Conservation (phyloP, 2,329 filamentous ascomycete genomes). For the Aspergillus ustus region DNA sequence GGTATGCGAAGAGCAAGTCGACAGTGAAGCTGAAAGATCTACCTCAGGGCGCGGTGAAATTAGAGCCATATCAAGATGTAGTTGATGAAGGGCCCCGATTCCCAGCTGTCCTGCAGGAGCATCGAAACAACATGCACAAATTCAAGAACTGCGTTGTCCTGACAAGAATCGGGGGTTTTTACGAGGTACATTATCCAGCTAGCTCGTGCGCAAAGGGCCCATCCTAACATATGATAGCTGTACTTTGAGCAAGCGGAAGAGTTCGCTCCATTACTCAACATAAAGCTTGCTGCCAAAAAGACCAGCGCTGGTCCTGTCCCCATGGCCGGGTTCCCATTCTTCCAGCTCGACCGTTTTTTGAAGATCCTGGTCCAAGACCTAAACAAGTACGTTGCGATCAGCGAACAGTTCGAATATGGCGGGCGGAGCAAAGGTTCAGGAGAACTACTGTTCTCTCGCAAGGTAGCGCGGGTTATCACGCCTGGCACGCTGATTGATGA, state of each 20-base stretch:
- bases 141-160: conserved; percentile 90
- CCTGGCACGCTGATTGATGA: conserved; percentile 96
- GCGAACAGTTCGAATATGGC: conserved; percentile 85
- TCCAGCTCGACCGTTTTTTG: conserved; percentile 88
- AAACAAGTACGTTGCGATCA: conserved; percentile 88
- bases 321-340: conserved; percentile 95
- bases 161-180: conserved; percentile 93
- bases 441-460: conserved; percentile 81
- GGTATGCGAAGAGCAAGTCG: conserved; percentile 42
- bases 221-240: conserved; percentile 52
- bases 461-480: conserved; percentile 85
- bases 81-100: conserved; percentile 64
- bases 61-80: conserved; percentile 47
- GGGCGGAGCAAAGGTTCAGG: conserved; percentile 71
- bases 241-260: conserved; percentile 97
- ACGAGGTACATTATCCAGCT: conserved; percentile 62
- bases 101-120: conserved; percentile 87
- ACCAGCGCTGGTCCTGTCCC: conserved; percentile 78
- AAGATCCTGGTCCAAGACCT: conserved; percentile 92
- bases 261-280: conserved; percentile 79
- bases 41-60: conserved; percentile 60
- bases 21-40: conserved; percentile 53
- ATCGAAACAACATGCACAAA: conserved; percentile 83
- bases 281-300: conserved; percentile 83
- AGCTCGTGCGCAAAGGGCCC: neutral